Conservation (phyloP, 768 basidiomycete species). For the Amanita thiersii region DNA sequence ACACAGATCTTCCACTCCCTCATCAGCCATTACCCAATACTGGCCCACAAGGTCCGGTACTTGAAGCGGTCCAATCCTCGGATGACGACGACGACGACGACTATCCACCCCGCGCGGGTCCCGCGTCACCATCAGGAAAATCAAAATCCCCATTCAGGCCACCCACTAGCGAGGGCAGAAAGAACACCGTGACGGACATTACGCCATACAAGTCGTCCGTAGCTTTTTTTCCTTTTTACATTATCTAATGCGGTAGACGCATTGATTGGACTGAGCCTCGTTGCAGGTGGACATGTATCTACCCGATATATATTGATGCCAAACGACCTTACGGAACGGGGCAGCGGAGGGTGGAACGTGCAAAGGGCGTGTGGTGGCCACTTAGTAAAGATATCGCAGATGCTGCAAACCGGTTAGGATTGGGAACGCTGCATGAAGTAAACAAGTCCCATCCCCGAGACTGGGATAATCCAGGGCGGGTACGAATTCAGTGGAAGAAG, state of each 20-base stretch:
- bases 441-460: conserved; percentile 89
- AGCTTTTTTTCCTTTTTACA: conserved; percentile 7
- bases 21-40: conserved; percentile 54
- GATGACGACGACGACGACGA: conserved; percentile 38
- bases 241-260: conserved; percentile 8
- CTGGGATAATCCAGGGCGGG: conserved; percentile 97
- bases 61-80: conserved; percentile 60
- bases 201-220: conserved; percentile 80
- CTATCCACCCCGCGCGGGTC: conserved; percentile 35
- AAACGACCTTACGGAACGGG: conserved; percentile 83
- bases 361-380: conserved; percentile 89
- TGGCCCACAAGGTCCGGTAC: conserved; percentile 63
- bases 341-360: conserved; percentile 71
- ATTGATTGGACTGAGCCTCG: conserved; percentile 13
- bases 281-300: conserved; percentile 87
- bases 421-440: conserved; percentile 82
- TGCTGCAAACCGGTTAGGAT: conserved; percentile 67
- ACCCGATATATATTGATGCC: conserved; percentile 95
- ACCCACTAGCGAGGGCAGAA: conserved; percentile 16
- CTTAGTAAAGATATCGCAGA: conserved; percentile 89
- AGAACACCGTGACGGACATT: conserved; percentile 54
- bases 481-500: conserved; percentile 89
- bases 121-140: conserved; percentile 43
- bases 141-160: conserved; percentile 16
- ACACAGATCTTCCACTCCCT: conserved; percentile 84